These are phyloP conservation scores for Streptanthus diversifolius DNA, from an alignment of 345 rosid species.

Conservation along the genomic window DNA sequence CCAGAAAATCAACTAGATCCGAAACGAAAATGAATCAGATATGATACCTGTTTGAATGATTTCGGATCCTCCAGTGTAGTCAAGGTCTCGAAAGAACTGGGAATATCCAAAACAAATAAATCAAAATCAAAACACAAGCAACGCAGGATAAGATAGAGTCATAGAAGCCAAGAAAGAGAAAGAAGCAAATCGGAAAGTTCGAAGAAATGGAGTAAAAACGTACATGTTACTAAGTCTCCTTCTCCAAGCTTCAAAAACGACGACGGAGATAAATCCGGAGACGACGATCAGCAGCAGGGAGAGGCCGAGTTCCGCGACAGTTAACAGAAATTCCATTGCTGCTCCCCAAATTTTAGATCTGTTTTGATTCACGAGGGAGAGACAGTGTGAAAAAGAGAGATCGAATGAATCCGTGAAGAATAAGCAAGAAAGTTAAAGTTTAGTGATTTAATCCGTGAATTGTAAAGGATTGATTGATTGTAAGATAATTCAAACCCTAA, in stretches of 20 bases:
- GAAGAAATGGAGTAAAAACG: background rate
- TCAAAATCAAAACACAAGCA: background rate
- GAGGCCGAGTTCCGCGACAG: constrained; percentile 39
- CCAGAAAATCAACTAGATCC: background rate
- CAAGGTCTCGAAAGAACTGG: constrained; percentile 58
- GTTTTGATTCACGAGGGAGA: constrained; percentile 10
- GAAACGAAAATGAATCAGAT: background rate
- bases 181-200: background rate
- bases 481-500: constrained; percentile 15
- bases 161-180: background rate
- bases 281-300: constrained; percentile 28
- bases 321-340: constrained; percentile 49
- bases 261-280: constrained; percentile 38
- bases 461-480: background rate
- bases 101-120: background rate
- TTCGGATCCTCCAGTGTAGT: constrained; percentile 76
- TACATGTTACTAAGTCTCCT: constrained; percentile 67
- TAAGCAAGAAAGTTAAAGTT: constrained; percentile 21
- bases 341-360: constrained; percentile 21
- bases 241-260: constrained; percentile 56
- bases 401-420: constrained; percentile 24
- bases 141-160: background rate
- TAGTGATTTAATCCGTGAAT: constrained; percentile 13
- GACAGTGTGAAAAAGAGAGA: background rate
- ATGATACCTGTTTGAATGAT: constrained; percentile 62